phyloP scores from a whole-genome alignment of 257 asterid genomes.

The Rubia yunnanensis region DNA sequence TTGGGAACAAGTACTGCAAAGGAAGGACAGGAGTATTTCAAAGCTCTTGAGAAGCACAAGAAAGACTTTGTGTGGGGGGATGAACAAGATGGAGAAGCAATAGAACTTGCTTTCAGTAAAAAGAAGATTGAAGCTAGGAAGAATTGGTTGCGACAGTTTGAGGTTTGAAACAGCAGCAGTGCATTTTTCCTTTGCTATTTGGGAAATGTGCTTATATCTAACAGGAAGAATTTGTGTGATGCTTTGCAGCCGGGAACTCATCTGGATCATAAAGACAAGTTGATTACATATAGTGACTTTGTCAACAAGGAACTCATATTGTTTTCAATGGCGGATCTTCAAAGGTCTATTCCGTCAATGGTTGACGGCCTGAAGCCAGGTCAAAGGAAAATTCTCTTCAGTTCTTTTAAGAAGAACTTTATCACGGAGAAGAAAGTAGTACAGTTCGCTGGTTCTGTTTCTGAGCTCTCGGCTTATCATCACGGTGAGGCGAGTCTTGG shows the following conservation, averaged over 20 bases:
- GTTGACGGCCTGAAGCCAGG: conserved; percentile 99
- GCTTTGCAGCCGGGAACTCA: conserved; percentile 80
- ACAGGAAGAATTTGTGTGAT: neutral
- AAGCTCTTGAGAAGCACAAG: conserved; percentile 69
- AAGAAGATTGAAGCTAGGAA: conserved; percentile 95
- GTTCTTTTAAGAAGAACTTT: conserved; percentile 87
- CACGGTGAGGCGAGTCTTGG: conserved; percentile 98
- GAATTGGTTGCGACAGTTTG: conserved; percentile 88
- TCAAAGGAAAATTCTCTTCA: conserved; percentile 87
- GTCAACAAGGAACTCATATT: conserved; percentile 91
- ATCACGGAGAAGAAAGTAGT: conserved; percentile 82
- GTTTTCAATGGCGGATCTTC: conserved; percentile 91
- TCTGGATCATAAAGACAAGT: conserved; percentile 63
- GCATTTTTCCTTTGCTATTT: neutral
- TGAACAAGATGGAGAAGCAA: conserved; percentile 87
- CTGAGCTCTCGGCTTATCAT: conserved; percentile 98
- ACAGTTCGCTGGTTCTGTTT: conserved; percentile 92
- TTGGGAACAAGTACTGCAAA: conserved; percentile 89
- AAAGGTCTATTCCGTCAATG: conserved; percentile 98
- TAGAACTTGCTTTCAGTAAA: conserved; percentile 97
- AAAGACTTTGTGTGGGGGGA: conserved; percentile 78
- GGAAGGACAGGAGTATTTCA: conserved; percentile 90
- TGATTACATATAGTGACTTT: conserved; percentile 72
- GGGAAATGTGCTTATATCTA: neutral
- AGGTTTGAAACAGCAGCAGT: conserved; percentile 29